Evolutionary conservation across 2,329 filamentous ascomycete genomes (phyloP), one percentile per base, ranked within the genome.

Genomic region (Calycina marina): DNA sequence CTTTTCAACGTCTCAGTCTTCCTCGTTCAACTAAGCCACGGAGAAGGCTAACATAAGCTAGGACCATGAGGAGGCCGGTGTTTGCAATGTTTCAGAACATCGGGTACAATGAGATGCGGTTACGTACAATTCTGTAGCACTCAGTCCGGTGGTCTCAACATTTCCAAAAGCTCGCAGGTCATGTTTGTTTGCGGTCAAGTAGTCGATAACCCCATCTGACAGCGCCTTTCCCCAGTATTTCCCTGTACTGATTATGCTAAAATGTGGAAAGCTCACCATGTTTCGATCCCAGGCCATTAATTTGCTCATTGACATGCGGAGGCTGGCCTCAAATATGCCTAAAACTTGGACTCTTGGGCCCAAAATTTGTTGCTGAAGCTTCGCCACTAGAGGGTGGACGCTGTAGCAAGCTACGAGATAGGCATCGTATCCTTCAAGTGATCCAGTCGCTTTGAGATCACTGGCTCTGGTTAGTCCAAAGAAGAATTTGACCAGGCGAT

Each of bases 331-430:
- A 48, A 94, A 90, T 35, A 96, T 93, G 4, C 88, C 86, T 0
- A 72, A 76, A 4, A 84, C 76, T 18, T 72, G 67, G 18, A 54
- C 59, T 68, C 38, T 30, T n/a, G 40, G 32, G n/a, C n/a, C n/a
- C n/a, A n/a, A n/a, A n/a, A n/a, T n/a, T n/a, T 38, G 26, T 8
- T 45, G 32, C 9, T 49, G 34, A 12, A 18, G 16, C 27, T 29
- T 54, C 0, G 62, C 54, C 0, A 93, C 81, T 0, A 94, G 66
- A 0, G 79, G 74, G 49, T 94, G 85, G 1, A 79, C 72, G 38
- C 81, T 90, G 59, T 83, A 96, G 58, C 88, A 94, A 13, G 85
- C 85, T 2, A 94, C 68, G 1, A 94, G 65, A 40, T 92, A 76
- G n/a, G 67, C 84, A 49, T 90, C 75, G 53, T 82, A 72, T 16